Base-by-base conservation (phyloP, 768 basidiomycete species). In the Kwoniella europaea region DNA sequence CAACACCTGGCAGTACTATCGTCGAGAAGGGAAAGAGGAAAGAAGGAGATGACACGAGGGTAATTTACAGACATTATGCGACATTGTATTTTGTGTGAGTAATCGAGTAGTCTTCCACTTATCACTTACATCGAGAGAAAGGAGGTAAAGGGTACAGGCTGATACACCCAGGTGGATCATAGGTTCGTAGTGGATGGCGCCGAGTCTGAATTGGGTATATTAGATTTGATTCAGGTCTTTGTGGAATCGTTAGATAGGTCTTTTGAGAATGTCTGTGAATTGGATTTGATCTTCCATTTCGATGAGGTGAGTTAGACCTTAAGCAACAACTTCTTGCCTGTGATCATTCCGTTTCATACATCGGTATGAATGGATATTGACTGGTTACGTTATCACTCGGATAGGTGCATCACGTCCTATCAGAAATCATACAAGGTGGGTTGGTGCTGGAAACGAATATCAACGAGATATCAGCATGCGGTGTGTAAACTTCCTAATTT, bases 261-360 rank as follows among this genome's bases (percentile, higher is more conserved):
- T 16, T 99, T 98, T 81, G 94, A 97, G 86, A 98, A 98, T 79
- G 97, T 99, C 0, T 98, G 97, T 84, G 97, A 99, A 83, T 86
- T 99, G 56, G 97, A 99, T 83, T 87, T 99, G 13, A 95, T 99
- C 62, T 99, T 98, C 83, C 95, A 98, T 83, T 99, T 98, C 79
- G 97, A 98, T 82, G 94, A 98, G 87, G 95, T 93, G 75, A 42
- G 87, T 71, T 35, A 12, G 44, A 18, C 29, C 29, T 29, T 29
- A 4, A 29, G 29, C 29, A 29, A 29, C 2, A 29, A 29, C 29
- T 29, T 29, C 29, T 29, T 29, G 5, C 29, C 29, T 29, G 5
- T 29, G 29, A 29, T 29, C 10, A 18, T 46, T 46, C 44, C 44
- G 12, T 3, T 46, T 46, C 10, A 46, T 12, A 46, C 44, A 18